Conservation (phyloP, 2,329 filamentous ascomycete species). For the Fusarium metavorans region DNA sequence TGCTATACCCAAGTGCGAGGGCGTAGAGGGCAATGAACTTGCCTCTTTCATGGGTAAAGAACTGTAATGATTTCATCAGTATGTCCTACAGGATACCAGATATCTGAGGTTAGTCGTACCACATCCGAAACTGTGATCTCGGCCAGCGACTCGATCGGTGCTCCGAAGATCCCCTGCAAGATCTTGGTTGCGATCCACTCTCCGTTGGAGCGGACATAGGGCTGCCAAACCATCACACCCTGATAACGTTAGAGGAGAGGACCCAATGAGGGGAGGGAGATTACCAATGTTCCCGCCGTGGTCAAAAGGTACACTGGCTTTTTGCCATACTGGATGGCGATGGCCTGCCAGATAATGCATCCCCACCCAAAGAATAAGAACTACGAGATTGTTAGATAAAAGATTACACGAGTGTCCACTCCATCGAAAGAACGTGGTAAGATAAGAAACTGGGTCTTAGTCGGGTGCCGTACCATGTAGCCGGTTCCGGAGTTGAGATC, state of each 20-base stretch:
- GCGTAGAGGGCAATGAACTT: background rate
- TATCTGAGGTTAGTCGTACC: background rate
- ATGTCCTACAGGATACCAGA: rapidly evolving
- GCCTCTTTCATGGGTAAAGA: background rate
- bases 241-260: background rate
- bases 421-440: background rate
- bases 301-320: background rate
- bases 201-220: conserved; percentile 1
- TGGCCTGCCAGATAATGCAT: background rate
- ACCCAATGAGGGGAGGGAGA: background rate
- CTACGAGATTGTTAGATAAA: background rate
- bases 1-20: background rate
- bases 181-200: conserved; percentile 12
- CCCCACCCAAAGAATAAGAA: background rate
- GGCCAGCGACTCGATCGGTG: conserved; percentile 3
- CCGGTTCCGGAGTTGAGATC: background rate
- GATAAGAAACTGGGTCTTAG: background rate
- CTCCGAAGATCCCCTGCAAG: conserved; percentile 10
- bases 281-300: background rate
- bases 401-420: background rate
- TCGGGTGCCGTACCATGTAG: background rate
- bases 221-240: conserved; percentile 9
- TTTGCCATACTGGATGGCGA: background rate
- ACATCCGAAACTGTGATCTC: conserved; percentile 7
- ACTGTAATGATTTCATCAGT: background rate